Evolutionary conservation across 2,329 filamentous ascomycete genomes (phyloP), one percentile per base, ranked within the genome.

Genomic region (Verticillium zaregamsianum): DNA sequence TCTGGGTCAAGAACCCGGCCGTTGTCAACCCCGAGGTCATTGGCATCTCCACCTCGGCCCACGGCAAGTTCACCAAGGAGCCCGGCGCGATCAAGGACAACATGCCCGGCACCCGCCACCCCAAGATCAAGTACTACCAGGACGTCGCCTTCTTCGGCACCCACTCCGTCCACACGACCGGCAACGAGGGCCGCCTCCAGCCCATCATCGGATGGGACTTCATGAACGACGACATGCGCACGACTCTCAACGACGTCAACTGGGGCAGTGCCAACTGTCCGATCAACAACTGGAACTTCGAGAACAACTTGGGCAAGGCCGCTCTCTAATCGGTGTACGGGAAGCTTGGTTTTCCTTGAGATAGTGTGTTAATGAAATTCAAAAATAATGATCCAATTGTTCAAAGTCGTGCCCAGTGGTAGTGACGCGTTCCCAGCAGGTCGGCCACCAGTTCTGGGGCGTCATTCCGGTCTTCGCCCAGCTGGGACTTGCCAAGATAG

Each of bases 1-100:
- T 72, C 11, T 77, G 74, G 73, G 70, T 49, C 20, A 35, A 5
- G 14, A 49, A 49, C 20, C 20, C 40, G 9, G 20, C n/a, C 20
- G 20, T 23, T 6, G 56, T 11, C 9, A 49, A 49, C 40, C 40
- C 40, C 20, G 40, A 11, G 3, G 20, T 49, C 40, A 5, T 49
- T 4, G n/a, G 40, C 40, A 9, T 20, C 40, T 20, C 40, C 8
- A 23, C 40, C n/a, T 49, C 40, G 20, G 40, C n/a, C 20, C 40
- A 49, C 40, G 40, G 40, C 20, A 12, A 25, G 6, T 49, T 23
- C 40, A 49, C 8, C 9, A 49, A 49, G 40, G 40, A 20, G 11
- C 33, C 33, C 11, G 33, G 33, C 14, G 33, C 33, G 33, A 14
- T 35, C 33, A 35, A 2, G 33, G 33, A 35, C 54, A 57, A 35